phyloP scores from a whole-genome alignment of 805 yeast species.

The Wickerhamomyces ciferrii region DNA sequence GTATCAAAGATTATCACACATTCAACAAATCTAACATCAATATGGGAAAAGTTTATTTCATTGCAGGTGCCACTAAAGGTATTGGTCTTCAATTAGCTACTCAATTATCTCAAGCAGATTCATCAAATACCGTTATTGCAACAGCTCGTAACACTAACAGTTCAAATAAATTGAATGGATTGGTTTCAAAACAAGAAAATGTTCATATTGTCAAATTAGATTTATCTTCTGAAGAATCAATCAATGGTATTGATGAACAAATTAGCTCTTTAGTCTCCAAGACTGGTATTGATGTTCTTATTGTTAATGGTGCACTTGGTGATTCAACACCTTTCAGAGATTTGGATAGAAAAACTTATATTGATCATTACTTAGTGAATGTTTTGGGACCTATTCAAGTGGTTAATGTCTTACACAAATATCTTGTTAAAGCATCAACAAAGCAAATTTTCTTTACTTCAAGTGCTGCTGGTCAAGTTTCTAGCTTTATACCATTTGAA shows the following conservation, averaged over 20 bases:
- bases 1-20: too few relatives aligned
- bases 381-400: too few relatives aligned
- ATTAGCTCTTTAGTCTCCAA: background rate
- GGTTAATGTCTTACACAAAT: constrained; percentile 7
- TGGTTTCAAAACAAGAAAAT: constrained; percentile 7
- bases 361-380: too few relatives aligned
- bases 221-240: constrained; percentile 9
- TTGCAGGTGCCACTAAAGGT: background rate
- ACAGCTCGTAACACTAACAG: constrained; percentile 5
- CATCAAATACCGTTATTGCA: background rate
- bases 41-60: background rate
- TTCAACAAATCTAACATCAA: too few relatives aligned
- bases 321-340: too few relatives aligned
- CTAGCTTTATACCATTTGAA: constrained; percentile 7
- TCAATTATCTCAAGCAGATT: background rate
- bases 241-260: constrained; percentile 1
- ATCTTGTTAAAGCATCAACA: constrained; percentile 10
- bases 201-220: constrained; percentile 16
- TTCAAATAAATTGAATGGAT: constrained; percentile 6
- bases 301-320: too few relatives aligned
- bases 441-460: constrained; percentile 23
- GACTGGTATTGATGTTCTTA: constrained; percentile 17
- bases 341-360: too few relatives aligned
- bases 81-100: background rate
- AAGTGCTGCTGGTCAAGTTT: constrained; percentile 20